Evolutionary conservation across 495 filamentous ascomycete species (phyloP), one percentile per base, ranked within the genome.

Genomic region (Clohesyomyces aquaticus): DNA sequence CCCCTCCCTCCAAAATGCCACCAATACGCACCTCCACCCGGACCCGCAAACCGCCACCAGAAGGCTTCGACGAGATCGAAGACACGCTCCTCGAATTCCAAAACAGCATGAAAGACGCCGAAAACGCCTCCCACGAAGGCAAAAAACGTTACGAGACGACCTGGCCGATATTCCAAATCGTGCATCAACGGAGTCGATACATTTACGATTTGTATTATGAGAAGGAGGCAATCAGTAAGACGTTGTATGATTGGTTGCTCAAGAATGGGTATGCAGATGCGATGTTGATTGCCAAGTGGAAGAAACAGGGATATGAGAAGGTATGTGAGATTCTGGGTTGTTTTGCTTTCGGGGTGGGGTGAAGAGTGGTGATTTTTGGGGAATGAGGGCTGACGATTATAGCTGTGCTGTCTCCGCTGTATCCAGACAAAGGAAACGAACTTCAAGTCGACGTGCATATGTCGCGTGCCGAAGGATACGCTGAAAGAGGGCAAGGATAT

Each of bases 371-470:
- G n/a, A n/a, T n/a, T n/a, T n/a, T n/a, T n/a, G n/a, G n/a, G n/a
- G n/a, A n/a, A n/a, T n/a, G n/a, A n/a, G n/a, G n/a, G 26, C 25
- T 48, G 45, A 46, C 29, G 50, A 50, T 56, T 16, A 56, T 58
- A 92, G 88, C 77, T 98, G 8, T 99, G 94, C 74, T 99, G 94
- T 73, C 80, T 96, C 55, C 87, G 91, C 64, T 99, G 94, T 76
- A 91, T 99, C 56, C 94, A 99, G 74, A 97, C 94, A 2, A 97
- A 97, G 76, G 95, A 99, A 81, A 97, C 93, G 22, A 98, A 98
- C 75, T 98, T 98, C 80, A 95, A 94, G 76, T 86, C 90, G 43
- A 98, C 95, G 2, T 99, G 94, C 73, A 93, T 99, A 68, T 99
- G 94, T 75, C 91, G 94, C 46, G 94, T 98, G 51, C 94, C 95